Evolutionary conservation across 371 early-diverging fungal species (phyloP), one percentile per base, ranked within the genome.

Genomic region (Saksenaea vasiformis): DNA sequence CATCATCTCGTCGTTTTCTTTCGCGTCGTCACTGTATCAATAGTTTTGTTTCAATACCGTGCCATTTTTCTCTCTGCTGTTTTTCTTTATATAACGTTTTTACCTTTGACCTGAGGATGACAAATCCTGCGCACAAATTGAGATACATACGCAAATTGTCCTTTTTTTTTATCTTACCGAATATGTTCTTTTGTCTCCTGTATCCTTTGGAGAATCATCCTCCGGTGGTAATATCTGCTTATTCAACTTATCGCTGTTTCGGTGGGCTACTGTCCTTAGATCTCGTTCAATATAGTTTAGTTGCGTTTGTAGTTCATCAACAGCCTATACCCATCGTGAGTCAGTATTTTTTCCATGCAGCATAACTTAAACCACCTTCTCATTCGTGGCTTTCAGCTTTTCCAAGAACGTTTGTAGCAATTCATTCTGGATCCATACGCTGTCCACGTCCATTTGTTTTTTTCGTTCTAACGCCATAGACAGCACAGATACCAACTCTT

Each of bases 361-460:
- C 1, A 22, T 61, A 41, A 1, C 15, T 47, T 10, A 56, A 11
- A 19, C 37, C 35, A 22, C 51, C 53, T 67, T 54, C 68, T 19
- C 19, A 11, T 63, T 71, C n/a, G 28, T 64, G 15, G 54, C 43
- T 37, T 69, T 67, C 11, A 70, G 72, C 22, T 79, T 79, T 26
- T 70, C 65, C 54, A 93, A 71, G 63, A 93, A 93, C 61, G 85
- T 78, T 28, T 78, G 67, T 37, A 90, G 67, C 8, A 91, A 77
- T 15, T 79, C 66, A 58, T 86, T 63, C 35, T 89, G 86, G 24
- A 82, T 71, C 53, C 82, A 78, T 36, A 71, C 64, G 47, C 84
- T 80, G 28, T 76, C 69, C 15, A 73, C 65, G 26, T 87, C 87
- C 54, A 87, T 62, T 37, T 78, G 61, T 44, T 81, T 79, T 66